Evolutionary conservation across 139 green algal species (phyloP).

Genomic region (Helicosporidium sp.): DNA sequence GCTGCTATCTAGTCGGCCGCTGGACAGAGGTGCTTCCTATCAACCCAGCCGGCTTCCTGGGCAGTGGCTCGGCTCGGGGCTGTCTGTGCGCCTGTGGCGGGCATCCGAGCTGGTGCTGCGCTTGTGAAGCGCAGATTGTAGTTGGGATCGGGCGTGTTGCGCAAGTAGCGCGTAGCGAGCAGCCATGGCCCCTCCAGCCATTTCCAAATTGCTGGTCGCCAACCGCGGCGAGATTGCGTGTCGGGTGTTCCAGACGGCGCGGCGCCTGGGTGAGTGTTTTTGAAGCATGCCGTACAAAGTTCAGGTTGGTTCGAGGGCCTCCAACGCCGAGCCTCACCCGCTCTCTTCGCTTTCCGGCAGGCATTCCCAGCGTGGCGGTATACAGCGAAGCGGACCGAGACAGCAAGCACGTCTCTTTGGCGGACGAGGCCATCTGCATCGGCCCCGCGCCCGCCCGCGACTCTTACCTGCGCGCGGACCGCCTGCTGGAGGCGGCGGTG

Average conservation of each 20-base stretch:
- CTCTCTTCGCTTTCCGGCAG: no score
- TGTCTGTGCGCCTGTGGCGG: no score
- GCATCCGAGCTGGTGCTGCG: no score
- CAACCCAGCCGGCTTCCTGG: no score
- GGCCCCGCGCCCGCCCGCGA: constrained; percentile 42
- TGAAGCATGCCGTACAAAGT: not conserved
- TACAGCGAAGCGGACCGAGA: constrained; percentile 51
- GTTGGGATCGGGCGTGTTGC: no score
- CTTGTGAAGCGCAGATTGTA: no score
- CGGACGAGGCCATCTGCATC: constrained; percentile 62
- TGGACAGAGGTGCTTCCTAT: no score
- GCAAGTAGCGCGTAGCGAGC: no score
- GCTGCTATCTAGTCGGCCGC: no score
- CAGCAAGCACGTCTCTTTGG: constrained; percentile 35
- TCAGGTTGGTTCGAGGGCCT: no score
- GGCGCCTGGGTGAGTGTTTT: constrained; percentile 25
- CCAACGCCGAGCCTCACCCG: no score
- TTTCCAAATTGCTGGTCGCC: constrained; percentile 55
- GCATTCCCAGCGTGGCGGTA: constrained; percentile 67
- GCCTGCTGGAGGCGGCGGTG: constrained; percentile 35
- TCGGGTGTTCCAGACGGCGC: constrained; percentile 51
- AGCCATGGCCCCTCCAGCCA: constrained; percentile 3
- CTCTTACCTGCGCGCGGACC: constrained; percentile 53
- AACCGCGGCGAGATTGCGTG: constrained; percentile 84
- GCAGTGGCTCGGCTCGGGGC: no score